Conservation (phyloP, 2,329 filamentous ascomycete genomes). For the Colletotrichum gigasporum region DNA sequence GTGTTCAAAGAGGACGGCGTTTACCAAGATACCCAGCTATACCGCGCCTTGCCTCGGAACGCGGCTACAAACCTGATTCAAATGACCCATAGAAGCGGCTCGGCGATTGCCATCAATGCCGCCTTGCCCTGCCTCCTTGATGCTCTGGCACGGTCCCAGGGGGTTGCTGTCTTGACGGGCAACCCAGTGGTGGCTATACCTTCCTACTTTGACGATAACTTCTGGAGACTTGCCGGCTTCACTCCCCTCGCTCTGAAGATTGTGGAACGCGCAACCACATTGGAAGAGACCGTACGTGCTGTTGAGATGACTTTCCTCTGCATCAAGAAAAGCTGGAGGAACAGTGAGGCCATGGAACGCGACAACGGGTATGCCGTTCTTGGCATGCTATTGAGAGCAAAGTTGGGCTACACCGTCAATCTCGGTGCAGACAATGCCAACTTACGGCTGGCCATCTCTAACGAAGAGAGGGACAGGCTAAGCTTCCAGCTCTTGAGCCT, state of each 20-base stretch:
- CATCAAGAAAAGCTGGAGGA: slow-evolving; percentile 92
- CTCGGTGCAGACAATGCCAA: slow-evolving; percentile 37
- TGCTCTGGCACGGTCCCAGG: slow-evolving; percentile 82
- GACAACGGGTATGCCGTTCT: slow-evolving; percentile 94
- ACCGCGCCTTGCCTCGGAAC: slow-evolving; percentile 78
- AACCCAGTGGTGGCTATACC: slow-evolving; percentile 84
- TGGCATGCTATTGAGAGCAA: slow-evolving; percentile 83
- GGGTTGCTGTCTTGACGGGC: slow-evolving; percentile 84
- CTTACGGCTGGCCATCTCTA: slow-evolving; percentile 55
- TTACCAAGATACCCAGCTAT: slow-evolving; percentile 79
- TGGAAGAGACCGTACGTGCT: slow-evolving; percentile 77
- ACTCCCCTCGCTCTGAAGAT: slow-evolving; percentile 86
- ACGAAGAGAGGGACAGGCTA: slow-evolving; percentile 63
- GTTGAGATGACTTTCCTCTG: slow-evolving; percentile 87
- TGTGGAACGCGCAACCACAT: slow-evolving; percentile 77
- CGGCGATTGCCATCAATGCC: slow-evolving; percentile 86
- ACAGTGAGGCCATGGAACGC: slow-evolving; percentile 97
- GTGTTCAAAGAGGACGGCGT: slow-evolving; percentile 84
- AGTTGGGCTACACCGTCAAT: slow-evolving; percentile 68
- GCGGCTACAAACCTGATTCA: slow-evolving; percentile 75
- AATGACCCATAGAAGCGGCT: slow-evolving; percentile 77
- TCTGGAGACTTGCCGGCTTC: slow-evolving; percentile 94
- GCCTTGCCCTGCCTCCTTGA: slow-evolving; percentile 89
- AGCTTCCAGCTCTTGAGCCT: slow-evolving; percentile 75
- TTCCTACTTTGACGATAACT: slow-evolving; percentile 87